Base-by-base conservation (phyloP, 306 rosid genomes). In the Quercus dentata region DNA sequence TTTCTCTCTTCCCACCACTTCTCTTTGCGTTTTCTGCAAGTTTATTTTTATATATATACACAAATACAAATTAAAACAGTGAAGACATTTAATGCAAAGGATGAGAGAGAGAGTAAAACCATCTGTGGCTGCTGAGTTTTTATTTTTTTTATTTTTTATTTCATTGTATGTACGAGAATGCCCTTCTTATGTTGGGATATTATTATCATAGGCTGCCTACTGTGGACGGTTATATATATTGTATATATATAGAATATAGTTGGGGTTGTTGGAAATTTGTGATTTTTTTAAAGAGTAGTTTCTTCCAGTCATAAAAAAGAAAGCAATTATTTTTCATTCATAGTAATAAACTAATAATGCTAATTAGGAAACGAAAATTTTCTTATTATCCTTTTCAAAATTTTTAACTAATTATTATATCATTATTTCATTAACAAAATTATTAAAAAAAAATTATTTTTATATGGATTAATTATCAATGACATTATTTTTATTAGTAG, bases 21-120 rank as follows among this genome's bases (percentile, higher is more conserved):
- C 20, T 49, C 77, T 69, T 78, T 33, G 75, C 61, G 77, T 84
- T 86, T 79, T 81, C 74, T 58, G 82, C 67, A 46, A 35, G 69
- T 84, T 56, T 83, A 76, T 83, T 57, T 78, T 49, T 82, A 79
- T 65, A 75, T 27, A 52, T 64, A 67, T 57, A 74, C 33, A 17
- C 8, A 0, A 4, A 12, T 11, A 17, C 28, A 30, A 13, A 17
- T 69, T 35, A 25, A 35, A 64, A 49, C 52, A 54, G 46, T 41
- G 79, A 76, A 72, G 74, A 72, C 38, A 73, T 70, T 78, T 56
- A 84, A 57, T 63, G 67, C 76, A 57, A 64, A 46, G 1, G 58
- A 15, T 3, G 57, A 21, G 18, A 46, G 44, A 72, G 27, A 83
- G 56, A 79, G 25, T 21, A 0, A n/a, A 4, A 3, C 28, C 81